Evolutionary conservation across 331 rosid species (phyloP).

Genomic region (Cucumis variabilis): DNA sequence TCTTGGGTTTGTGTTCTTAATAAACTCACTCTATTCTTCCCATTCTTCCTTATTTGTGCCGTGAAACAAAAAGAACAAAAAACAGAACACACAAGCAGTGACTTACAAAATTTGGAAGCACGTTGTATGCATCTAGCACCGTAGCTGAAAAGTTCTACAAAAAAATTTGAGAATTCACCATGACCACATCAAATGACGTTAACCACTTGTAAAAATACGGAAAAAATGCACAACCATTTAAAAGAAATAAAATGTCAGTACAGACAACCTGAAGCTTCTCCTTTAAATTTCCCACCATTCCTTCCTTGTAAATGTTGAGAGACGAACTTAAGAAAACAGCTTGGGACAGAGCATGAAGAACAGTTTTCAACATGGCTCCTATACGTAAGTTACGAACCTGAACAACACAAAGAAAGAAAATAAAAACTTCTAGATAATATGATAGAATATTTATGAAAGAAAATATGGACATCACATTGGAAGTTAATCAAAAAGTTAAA

Average conservation of each 20-base stretch:
- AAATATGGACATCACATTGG: not conserved
- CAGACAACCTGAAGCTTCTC: constrained; percentile 79
- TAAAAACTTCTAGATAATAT: not conserved
- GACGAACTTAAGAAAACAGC: constrained; percentile 73
- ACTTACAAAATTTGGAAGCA: constrained; percentile 80
- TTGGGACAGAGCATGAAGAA: constrained; percentile 90
- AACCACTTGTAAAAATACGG: not conserved
- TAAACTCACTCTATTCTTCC: not conserved
- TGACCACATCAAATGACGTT: constrained; percentile 12
- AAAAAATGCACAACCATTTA: not conserved
- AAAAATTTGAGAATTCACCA: constrained; percentile 20
- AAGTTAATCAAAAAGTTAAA: not conserved
- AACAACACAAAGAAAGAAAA: constrained; percentile 31
- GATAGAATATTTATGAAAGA: not conserved
- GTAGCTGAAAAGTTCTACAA: constrained; percentile 64
- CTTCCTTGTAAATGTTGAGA: constrained; percentile 49
- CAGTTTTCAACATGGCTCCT: constrained; percentile 94
- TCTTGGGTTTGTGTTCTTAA: not conserved
- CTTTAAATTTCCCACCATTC: constrained; percentile 61
- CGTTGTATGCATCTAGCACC: constrained; percentile 83
- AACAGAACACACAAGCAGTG: constrained; percentile 22
- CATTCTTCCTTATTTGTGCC: not conserved
- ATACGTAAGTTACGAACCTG: constrained; percentile 87
- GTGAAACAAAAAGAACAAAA: not conserved
- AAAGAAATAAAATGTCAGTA: not conserved